phyloP scores from a whole-genome alignment of 108 stramenopile species.

The Skeletonema potamos region DNA sequence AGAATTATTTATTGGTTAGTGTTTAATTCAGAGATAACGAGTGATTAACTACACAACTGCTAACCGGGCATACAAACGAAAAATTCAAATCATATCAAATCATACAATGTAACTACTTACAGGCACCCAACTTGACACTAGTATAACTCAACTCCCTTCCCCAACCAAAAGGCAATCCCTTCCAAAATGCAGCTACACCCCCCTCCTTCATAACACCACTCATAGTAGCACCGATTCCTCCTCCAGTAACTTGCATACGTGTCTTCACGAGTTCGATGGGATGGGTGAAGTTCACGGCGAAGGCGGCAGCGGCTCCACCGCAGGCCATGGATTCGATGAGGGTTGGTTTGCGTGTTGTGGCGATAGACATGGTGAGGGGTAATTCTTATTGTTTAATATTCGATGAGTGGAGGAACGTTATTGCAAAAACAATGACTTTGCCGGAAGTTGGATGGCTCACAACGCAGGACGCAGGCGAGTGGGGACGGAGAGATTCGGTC shows the following conservation, averaged over 20 bases:
- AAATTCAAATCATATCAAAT: not conserved
- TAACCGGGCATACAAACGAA: too few relatives aligned
- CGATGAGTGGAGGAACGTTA: not conserved
- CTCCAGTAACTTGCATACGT: conserved; percentile 88
- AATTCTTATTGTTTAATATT: not conserved
- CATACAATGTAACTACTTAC: conserved; percentile 13
- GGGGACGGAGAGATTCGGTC: too few relatives aligned
- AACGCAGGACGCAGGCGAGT: too few relatives aligned
- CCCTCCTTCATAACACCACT: conserved; percentile 55
- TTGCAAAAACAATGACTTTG: not conserved
- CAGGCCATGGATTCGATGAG: conserved; percentile 79
- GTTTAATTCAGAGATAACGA: too few relatives aligned
- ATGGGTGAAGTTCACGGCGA: conserved; percentile 87
- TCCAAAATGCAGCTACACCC: conserved; percentile 85
- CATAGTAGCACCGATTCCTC: conserved; percentile 47
- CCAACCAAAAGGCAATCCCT: conserved; percentile 87
- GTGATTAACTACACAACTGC: too few relatives aligned
- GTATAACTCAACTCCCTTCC: conserved; percentile 90
- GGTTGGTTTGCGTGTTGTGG: conserved; percentile 45
- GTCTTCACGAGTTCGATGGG: conserved; percentile 91
- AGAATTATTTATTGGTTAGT: not conserved
- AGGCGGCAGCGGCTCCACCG: conserved; percentile 69
- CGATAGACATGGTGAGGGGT: not conserved
- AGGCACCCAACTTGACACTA: conserved; percentile 81
- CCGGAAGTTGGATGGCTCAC: too few relatives aligned